Conservation (phyloP, 371 early-diverging fungal genomes). For the Batkoa obscura region DNA sequence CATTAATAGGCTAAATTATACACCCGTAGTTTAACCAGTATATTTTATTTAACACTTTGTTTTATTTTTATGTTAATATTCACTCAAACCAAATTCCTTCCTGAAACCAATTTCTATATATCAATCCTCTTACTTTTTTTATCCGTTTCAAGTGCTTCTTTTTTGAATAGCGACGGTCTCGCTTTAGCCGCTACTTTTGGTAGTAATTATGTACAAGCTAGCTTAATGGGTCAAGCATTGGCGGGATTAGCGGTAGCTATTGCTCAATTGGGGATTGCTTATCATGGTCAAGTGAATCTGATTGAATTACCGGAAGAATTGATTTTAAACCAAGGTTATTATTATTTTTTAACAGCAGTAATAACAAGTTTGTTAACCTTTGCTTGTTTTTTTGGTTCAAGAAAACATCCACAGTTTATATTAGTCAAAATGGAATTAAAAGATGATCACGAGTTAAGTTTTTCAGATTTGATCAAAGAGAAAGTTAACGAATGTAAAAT, state of each 20-base stretch:
- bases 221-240: neutral
- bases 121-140: neutral
- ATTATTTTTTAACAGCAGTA: no score
- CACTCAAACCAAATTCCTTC: neutral
- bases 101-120: neutral
- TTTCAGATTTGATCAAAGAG: neutral
- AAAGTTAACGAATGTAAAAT: neutral
- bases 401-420: neutral
- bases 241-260: constrained; percentile 1
- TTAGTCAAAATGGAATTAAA: neutral
- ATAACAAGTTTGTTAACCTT: neutral
- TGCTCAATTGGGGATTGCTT: neutral
- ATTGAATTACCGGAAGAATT: neutral
- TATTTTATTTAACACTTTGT: neutral
- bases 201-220: constrained; percentile 1
- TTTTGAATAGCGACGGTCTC: neutral
- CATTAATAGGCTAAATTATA: neutral
- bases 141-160: no score
- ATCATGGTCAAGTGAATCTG: neutral
- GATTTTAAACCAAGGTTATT: no score
- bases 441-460: neutral
- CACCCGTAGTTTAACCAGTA: neutral
- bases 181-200: neutral
- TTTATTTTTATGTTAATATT: neutral
- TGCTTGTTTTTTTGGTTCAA: neutral